Percentiles rank a stretch among this genome's conserved stretches.
Conservation (phyloP, 2,329 filamentous ascomycete genomes). For the Dendrostoma leiphaemia region DNA sequence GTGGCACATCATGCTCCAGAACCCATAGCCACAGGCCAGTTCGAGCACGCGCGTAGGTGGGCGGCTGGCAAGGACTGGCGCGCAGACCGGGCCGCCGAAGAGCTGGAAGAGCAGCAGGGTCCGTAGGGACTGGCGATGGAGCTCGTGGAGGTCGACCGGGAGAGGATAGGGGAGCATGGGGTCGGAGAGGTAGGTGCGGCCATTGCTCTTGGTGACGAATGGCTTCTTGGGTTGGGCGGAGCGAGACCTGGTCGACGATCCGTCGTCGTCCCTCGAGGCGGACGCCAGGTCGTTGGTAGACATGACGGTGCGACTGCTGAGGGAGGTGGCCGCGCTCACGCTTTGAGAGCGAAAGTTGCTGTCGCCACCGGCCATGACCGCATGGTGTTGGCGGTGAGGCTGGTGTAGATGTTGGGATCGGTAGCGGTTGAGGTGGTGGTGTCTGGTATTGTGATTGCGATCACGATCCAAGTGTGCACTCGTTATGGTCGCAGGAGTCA, state of each 20-base stretch:
- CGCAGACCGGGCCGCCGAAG: conserved; percentile 77
- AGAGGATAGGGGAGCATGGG: conserved; percentile 73
- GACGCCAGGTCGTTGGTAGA: conserved; percentile 42
- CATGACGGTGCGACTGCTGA: conserved; percentile 44
- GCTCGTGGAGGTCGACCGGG: conserved; percentile 81
- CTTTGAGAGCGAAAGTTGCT: conserved; percentile 48
- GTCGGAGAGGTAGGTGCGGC: conserved; percentile 80
- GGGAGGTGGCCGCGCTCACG: conserved; percentile 41
- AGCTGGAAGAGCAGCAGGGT: conserved; percentile 79
- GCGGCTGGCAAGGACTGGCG: conserved; percentile 61
- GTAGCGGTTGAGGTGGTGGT: no score
- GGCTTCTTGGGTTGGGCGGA: conserved; percentile 40
- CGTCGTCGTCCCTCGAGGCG: conserved; percentile 37
- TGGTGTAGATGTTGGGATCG: no score
- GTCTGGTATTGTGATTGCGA: conserved; percentile 1
- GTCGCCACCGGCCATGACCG: conserved; percentile 28
- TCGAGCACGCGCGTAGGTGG: conserved; percentile 80
- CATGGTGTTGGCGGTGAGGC: no score
- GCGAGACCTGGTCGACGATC: conserved; percentile 30
- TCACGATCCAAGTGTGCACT: conserved; percentile 6
- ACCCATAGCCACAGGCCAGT: conserved; percentile 80
- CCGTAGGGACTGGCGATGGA: conserved; percentile 82
- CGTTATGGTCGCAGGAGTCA: no score
- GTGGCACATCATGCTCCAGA: conserved; percentile 89
- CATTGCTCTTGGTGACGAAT: conserved; percentile 67